A percentile compares a stretch with the other conserved stretches of the same genome.
phyloP scores from a whole-genome alignment of 169 alveolate genomes.

The Plasmodium vivax region DNA sequence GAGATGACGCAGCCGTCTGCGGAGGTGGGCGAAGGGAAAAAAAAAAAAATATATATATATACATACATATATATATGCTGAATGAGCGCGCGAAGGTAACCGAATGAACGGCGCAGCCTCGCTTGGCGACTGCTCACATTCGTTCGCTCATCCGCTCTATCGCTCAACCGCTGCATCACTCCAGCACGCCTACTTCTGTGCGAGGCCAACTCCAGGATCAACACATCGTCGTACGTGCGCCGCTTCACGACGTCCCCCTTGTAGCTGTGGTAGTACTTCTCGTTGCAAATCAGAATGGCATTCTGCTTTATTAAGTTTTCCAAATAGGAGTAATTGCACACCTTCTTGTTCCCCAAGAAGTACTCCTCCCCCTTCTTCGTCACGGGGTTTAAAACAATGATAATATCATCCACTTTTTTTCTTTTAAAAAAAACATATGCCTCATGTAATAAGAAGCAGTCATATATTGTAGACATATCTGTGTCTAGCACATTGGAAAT shows the following conservation, averaged over 20 bases:
- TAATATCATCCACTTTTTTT: constrained; percentile 36
- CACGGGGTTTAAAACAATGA: constrained; percentile 56
- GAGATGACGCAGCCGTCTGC: constrained; percentile 68
- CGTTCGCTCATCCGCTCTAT: neutral
- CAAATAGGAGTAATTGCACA: constrained; percentile 25
- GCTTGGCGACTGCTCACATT: neutral
- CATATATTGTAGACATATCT: constrained; percentile 17
- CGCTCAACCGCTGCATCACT: too few relatives aligned
- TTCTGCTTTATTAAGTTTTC: constrained; percentile 34
- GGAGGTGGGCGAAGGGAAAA: neutral
- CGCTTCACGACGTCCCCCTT: constrained; percentile 3
- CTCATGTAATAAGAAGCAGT: constrained; percentile 43
- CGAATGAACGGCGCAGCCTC: neutral
- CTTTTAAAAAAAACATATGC: constrained; percentile 52
- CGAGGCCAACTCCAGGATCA: constrained; percentile 37
- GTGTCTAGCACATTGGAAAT: neutral
- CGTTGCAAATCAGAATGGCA: constrained; percentile 57
- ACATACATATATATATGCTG: neutral
- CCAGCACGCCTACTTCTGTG: constrained; percentile 19
- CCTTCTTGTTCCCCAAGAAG: constrained; percentile 38
- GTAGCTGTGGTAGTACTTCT: constrained; percentile 9
- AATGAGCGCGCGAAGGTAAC: neutral
- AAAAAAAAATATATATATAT: neutral
- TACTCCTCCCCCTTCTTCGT: constrained; percentile 43
- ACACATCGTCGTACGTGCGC: constrained; percentile 53